Evolutionary conservation across 2,329 filamentous ascomycete genomes (phyloP).

Genomic region (Plectosphaerella sp.): DNA sequence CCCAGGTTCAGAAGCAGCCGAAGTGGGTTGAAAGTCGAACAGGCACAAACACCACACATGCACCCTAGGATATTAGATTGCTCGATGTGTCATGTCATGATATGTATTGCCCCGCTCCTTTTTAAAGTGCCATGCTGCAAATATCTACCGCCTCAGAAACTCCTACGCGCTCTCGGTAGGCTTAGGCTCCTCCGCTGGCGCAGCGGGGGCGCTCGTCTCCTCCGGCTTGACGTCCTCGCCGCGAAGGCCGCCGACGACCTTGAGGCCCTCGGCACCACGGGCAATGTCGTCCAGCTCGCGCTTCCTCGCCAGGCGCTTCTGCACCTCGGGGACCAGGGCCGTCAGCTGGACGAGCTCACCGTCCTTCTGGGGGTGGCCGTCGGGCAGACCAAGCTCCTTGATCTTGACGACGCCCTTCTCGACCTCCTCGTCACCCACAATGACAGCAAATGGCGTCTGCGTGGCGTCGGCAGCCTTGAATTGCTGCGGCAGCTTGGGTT

Average conservation of each 20-base stretch:
- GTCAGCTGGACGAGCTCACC: slow-evolving; percentile 68
- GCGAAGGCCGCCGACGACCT: slow-evolving; percentile 42
- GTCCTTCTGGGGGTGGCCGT: slow-evolving; percentile 87
- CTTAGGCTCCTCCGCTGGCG: slow-evolving; percentile 10
- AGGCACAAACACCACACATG: too few relatives aligned
- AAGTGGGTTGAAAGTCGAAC: too few relatives aligned
- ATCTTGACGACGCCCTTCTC: slow-evolving; percentile 79
- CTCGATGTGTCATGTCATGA: not conserved
- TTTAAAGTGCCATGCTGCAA: not conserved
- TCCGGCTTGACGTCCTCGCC: slow-evolving; percentile 28
- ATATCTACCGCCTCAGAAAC: not conserved
- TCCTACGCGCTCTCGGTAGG: slow-evolving; percentile 5
- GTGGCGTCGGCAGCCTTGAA: slow-evolving; percentile 85
- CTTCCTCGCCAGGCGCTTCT: slow-evolving; percentile 37
- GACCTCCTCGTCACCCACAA: slow-evolving; percentile 87
- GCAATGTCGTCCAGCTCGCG: slow-evolving; percentile 38
- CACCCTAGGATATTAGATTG: not conserved
- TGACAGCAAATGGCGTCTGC: slow-evolving; percentile 79
- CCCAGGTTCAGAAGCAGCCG: too few relatives aligned
- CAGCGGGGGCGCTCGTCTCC: slow-evolving; percentile 8
- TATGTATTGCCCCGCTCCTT: not conserved
- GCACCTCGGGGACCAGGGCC: slow-evolving; percentile 61
- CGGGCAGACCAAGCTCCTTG: slow-evolving; percentile 70
- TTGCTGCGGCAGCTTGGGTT: slow-evolving; percentile 82
- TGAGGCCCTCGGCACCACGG: slow-evolving; percentile 37